Base-by-base conservation (phyloP, 2,329 filamentous ascomycete genomes). In the Aspergillus viridinutans region DNA sequence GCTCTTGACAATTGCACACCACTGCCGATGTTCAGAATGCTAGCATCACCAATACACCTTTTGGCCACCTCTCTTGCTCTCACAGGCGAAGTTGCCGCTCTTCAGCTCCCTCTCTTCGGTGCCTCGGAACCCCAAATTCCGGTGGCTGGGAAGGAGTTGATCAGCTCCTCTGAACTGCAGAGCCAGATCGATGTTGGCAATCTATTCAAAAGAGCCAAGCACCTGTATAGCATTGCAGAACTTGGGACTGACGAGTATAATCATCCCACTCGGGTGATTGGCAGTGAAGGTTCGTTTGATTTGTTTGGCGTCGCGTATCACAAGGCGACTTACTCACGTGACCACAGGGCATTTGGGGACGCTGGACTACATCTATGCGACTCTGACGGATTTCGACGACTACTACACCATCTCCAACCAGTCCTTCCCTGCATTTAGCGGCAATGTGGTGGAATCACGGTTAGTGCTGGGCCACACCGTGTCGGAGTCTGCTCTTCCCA, bases 241-340 rank as follows among this genome's bases (percentile, higher is more conserved):
- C 75, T 80, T 53, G 80, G 81, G 10, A 74, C 82, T 58, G 76
- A 80, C 1, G 84, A 89, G 60, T 88, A 85, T 67, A 82, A 83
- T 59, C 87, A 87, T 64, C 87, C 87, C 1, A 90, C 87, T 1
- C 81, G 87, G 53, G 87, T 90, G 23, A 89, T 90, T 61, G 87
- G 87, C 29, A 88, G 85, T 60, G 67, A 81, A 68, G 85, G 85
- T 85, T 72, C 85, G 85, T 85, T 72, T 43, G 57, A 29, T 17
- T 17, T 38, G 38, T 3, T 35, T 53, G n/a, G 28, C 10, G 29
- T n/a, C 14, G 7, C 47, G n/a, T 3, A 10, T 14, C n/a, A 10
- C 5, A 12, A 40, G 4, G 17, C 6, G 26, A 20, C 29, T 12
- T n/a, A 28, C 2, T 38, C 25, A 21, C 20, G 9, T 49, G 17